Evolutionary conservation across 768 basidiomycete species (phyloP).

Genomic region (Tulasnella sp.): DNA sequence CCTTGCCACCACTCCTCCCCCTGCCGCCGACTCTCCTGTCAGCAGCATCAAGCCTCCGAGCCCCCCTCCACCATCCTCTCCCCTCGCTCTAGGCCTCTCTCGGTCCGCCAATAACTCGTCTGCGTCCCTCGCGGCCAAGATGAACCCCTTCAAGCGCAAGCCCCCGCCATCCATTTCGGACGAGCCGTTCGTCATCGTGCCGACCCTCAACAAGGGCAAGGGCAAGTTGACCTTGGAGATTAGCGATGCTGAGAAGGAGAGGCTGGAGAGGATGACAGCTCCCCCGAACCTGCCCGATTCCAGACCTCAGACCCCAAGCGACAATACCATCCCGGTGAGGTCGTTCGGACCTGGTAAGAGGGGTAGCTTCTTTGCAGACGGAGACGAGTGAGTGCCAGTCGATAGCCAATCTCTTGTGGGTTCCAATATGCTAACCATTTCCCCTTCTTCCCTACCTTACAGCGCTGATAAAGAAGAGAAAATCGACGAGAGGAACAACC

Average conservation of each 20-base stretch:
- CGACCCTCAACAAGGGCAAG: not conserved
- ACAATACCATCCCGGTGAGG: not conserved
- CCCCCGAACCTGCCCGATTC: not conserved
- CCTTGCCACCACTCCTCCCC: not conserved
- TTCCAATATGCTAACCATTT: not conserved
- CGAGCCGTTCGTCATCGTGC: not conserved
- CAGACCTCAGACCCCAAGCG: not conserved
- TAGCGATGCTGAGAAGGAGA: constrained; percentile 13
- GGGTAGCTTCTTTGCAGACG: not conserved
- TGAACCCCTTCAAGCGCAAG: constrained; percentile 11
- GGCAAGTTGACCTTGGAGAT: not conserved
- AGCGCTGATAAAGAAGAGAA: not conserved
- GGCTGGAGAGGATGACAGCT: constrained; percentile 6
- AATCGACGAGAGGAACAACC: constrained; percentile 12
- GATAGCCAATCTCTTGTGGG: too few species aligned
- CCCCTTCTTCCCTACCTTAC: not conserved
- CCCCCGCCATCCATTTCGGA: not conserved
- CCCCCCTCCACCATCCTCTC: not conserved
- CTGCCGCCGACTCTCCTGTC: too few species aligned
- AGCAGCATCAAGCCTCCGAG: too few species aligned
- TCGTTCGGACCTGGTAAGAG: not conserved
- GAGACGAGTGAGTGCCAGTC: not conserved
- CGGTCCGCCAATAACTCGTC: not conserved
- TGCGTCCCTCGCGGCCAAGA: not conserved
- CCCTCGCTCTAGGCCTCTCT: not conserved